A percentile compares a stretch with the other conserved stretches of the same genome.
Evolutionary conservation across 2,329 filamentous ascomycete species (phyloP).

Genomic region (Colletotrichum sidae): DNA sequence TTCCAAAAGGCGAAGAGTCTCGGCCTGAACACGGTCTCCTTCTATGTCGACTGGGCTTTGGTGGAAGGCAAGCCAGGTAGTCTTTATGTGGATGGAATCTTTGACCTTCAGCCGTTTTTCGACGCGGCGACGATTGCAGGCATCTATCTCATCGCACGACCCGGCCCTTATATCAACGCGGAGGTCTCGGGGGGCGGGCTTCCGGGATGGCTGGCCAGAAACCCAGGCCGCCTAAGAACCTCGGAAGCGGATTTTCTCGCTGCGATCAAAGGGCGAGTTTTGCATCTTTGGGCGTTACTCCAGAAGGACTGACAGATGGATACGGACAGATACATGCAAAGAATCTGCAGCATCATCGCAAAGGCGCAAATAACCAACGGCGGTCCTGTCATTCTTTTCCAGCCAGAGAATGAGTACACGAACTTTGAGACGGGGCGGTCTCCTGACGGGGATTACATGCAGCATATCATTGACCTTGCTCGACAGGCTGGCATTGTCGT

Average conservation of each 20-base stretch:
- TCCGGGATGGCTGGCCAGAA: conserved; percentile 81
- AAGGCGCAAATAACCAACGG: conserved; percentile 85
- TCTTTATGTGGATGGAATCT: conserved; percentile 78
- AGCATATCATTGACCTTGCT: conserved; percentile 76
- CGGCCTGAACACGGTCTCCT: conserved; percentile 83
- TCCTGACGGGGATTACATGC: conserved; percentile 76
- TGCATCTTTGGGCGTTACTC: no score
- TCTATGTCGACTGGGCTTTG: conserved; percentile 84
- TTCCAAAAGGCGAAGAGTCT: conserved; percentile 87
- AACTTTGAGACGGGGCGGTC: conserved; percentile 52
- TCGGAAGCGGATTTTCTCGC: conserved; percentile 70
- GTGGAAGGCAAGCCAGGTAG: conserved; percentile 78
- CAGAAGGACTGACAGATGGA: not conserved
- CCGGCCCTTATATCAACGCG: conserved; percentile 83
- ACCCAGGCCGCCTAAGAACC: conserved; percentile 74
- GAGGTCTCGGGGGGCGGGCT: conserved; percentile 82
- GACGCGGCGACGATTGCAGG: conserved; percentile 78
- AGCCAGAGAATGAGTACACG: conserved; percentile 87
- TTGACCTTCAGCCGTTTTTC: conserved; percentile 80
- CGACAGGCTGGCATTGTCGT: conserved; percentile 77
- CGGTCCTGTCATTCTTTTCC: conserved; percentile 81
- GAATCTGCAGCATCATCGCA: conserved; percentile 67
- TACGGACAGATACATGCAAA: conserved; percentile 64
- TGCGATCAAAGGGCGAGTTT: conserved; percentile 72
- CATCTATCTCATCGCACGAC: conserved; percentile 79